A percentile compares a stretch with the other conserved stretches of the same genome.
These are phyloP conservation scores for Sechiopsis laciniata DNA, from an alignment of 306 rosid species.

Conservation along the genomic window DNA sequence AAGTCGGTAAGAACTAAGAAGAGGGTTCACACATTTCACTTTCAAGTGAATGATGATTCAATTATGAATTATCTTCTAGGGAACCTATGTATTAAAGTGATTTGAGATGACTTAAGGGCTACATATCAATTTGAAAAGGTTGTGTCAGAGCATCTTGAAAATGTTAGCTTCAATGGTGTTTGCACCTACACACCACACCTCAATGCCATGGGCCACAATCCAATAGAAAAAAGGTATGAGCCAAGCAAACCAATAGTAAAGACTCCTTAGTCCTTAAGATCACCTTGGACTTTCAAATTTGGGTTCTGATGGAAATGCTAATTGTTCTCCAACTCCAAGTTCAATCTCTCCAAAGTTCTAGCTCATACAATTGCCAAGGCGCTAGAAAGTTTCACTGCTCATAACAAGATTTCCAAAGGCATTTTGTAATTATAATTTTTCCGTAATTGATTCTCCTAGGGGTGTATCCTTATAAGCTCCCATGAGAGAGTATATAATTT, in stretches of 20 bases:
- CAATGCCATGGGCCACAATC: neutral
- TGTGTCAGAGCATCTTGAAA: neutral
- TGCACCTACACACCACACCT: neutral
- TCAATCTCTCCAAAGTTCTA: neutral
- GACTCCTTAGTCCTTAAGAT: constrained; percentile 1
- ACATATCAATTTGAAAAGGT: neutral
- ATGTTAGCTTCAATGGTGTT: neutral
- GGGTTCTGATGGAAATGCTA: neutral
- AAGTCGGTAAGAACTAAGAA: neutral
- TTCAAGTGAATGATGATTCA: neutral
- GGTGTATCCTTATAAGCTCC: neutral
- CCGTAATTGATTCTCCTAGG: neutral
- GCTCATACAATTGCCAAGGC: neutral
- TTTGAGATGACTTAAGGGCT: neutral
- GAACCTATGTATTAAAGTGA: neutral
- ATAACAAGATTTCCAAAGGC: neutral
- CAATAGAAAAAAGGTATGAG: neutral
- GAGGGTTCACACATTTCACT: neutral
- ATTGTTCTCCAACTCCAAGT: neutral
- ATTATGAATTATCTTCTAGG: neutral
- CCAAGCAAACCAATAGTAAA: neutral
- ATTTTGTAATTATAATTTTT: neutral
- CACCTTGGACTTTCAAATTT: neutral
- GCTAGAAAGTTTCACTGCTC: neutral
- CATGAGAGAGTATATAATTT: neutral